Evolutionary conservation across 2,329 filamentous ascomycete genomes (phyloP), one percentile per base, ranked within the genome.

Genomic region (Scortechinia acanthostroma): DNA sequence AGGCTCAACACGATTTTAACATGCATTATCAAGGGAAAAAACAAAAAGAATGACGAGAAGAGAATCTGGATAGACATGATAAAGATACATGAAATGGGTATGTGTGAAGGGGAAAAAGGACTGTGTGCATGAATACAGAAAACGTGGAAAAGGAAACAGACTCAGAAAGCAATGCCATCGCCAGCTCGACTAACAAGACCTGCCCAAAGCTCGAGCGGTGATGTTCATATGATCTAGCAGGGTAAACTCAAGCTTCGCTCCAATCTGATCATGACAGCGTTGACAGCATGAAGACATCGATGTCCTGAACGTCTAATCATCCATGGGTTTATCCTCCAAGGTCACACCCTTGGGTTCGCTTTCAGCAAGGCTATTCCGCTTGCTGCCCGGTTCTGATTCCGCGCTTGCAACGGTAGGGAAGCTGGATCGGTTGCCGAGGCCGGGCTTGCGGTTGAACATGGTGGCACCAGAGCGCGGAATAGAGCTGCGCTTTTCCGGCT

Each of bases 401-500:
- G 35, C 20, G 10, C 35, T 17, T 13, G 17, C 17, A 19, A 6
- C 6, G 6, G 35, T 13, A 6, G 35, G 35, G 35, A 30, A 57
- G 52, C 44, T 55, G 54, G 22, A 57, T 52, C 13, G 55, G 64
- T 46, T 56, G 63, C 51, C 59, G 68, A 53, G 70, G 69, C 23
- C 75, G 64, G 47, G 71, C 70, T 25, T 71, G 75, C 43, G 58
- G 77, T 53, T 66, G 78, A 50, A 81, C 71, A 45, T 74, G 63
- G 19, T 68, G 62, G 48, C 65, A 63, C 51, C 69, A 40, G 35
- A 40, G 17, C 35, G 35, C 10, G 25, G n/a, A 10, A 30, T 30
- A 10, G 25, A 30, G 10, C 10, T 30, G 25, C 25, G 25, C 25
- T 30, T 30, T 10, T 30, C 25, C 10, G 25, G 10, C 10, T 30